A percentile compares a stretch with the other conserved stretches of the same genome.
Conservation (phyloP, 169 alveolate genomes). For the Babesia ovis region DNA sequence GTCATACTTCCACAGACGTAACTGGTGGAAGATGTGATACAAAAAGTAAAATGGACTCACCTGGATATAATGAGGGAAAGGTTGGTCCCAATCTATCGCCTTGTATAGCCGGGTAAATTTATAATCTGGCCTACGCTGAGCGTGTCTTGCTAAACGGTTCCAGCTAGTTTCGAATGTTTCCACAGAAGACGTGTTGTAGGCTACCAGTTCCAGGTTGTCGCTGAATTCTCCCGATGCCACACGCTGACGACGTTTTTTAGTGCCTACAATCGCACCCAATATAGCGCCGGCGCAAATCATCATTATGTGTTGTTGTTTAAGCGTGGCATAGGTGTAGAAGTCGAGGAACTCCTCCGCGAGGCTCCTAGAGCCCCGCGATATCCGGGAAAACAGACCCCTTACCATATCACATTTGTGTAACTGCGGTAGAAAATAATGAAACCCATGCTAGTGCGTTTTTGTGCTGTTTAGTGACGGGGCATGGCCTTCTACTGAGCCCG, state of each 20-base stretch:
- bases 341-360: conserved; percentile 49
- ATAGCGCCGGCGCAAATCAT: conserved; percentile 70
- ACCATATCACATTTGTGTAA: conserved; percentile 5
- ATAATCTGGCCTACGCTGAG: conserved; percentile 73
- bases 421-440: background rate
- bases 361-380: conserved; percentile 36
- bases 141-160: conserved; percentile 60
- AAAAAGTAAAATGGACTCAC: conserved; percentile 21
- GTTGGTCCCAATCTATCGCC: conserved; percentile 66
- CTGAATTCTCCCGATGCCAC: conserved; percentile 73
- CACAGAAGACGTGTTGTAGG: conserved; percentile 60
- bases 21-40: conserved; percentile 17
- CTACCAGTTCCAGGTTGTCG: conserved; percentile 71
- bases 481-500: background rate
- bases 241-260: conserved; percentile 36
- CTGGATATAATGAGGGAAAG: conserved; percentile 70
- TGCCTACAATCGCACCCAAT: conserved; percentile 75
- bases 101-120: conserved; percentile 72
- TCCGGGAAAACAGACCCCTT: background rate
- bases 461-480: too few relatives aligned
- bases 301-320: conserved; percentile 73
- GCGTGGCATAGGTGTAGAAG: conserved; percentile 70
- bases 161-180: conserved; percentile 65
- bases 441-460: background rate
- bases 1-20: conserved; percentile 57